Conservation (phyloP, 2,329 filamentous ascomycete genomes). For the Niveomyces coronatus region DNA sequence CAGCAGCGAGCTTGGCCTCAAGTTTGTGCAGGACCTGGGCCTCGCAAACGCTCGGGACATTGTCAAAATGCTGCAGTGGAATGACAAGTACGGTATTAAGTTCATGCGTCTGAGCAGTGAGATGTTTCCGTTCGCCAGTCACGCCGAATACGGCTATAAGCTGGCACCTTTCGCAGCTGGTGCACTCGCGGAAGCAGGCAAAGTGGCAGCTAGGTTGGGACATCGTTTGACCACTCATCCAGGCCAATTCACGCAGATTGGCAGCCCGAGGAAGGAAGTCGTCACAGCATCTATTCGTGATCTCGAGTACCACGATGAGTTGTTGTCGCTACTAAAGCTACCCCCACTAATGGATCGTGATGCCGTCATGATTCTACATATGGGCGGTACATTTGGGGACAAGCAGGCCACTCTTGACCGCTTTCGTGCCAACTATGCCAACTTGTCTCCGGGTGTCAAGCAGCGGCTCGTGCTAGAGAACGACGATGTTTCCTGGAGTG, state of each 20-base stretch:
- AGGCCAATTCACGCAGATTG: conserved; percentile 86
- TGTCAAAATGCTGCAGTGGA: conserved; percentile 80
- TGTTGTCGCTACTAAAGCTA: conserved; percentile 67
- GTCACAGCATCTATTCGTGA: conserved; percentile 70
- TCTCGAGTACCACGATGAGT: conserved; percentile 77
- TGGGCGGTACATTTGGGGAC: conserved; percentile 85
- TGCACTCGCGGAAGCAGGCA: conserved; percentile 64
- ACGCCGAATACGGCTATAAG: conserved; percentile 76
- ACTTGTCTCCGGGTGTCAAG: conserved; percentile 60
- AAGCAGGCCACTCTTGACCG: conserved; percentile 69
- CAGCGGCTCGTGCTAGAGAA: conserved; percentile 82
- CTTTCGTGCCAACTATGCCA: conserved; percentile 65
- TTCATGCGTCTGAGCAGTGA: conserved; percentile 90
- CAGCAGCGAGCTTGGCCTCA: conserved; percentile 54
- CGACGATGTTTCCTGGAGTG: conserved; percentile 86
- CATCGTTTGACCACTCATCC: conserved; percentile 87
- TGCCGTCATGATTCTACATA: conserved; percentile 88
- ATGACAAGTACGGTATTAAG: conserved; percentile 81
- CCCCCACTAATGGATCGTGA: conserved; percentile 71
- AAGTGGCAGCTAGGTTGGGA: conserved; percentile 63
- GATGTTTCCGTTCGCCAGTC: conserved; percentile 95
- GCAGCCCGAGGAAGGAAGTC: conserved; percentile 68
- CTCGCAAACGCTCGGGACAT: conserved; percentile 77
- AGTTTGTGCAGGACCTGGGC: conserved; percentile 67
- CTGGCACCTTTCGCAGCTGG: conserved; percentile 71